Evolutionary conservation across 371 early-diverging fungal species (phyloP).

Genomic region (Capillidium rhysosporum): DNA sequence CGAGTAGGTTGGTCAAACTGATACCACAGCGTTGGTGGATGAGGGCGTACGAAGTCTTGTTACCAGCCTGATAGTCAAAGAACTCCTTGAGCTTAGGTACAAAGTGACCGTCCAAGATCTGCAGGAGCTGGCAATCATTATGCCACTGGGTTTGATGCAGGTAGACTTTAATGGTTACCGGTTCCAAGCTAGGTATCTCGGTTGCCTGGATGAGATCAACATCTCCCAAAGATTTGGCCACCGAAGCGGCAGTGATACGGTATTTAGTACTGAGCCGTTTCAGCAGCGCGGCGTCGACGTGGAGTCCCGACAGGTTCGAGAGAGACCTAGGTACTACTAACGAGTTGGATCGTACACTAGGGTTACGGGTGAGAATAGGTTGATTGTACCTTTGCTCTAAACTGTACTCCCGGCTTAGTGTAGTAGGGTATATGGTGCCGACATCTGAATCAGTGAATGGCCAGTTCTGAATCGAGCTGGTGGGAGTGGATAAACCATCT

Average conservation of each 20-base stretch:
- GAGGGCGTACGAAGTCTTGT: neutral
- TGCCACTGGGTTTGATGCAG: neutral
- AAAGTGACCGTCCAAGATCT: constrained; percentile 5
- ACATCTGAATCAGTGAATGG: neutral
- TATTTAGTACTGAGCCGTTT: neutral
- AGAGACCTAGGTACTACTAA: neutral
- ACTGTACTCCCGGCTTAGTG: neutral
- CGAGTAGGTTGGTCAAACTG: neutral
- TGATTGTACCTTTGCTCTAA: neutral
- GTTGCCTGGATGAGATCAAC: neutral
- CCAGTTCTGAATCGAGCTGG: constrained; percentile 1
- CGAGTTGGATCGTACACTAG: neutral
- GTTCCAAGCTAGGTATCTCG: neutral
- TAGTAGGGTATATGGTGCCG: no score
- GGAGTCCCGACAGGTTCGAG: neutral
- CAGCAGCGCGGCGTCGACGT: neutral
- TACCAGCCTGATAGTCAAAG: neutral
- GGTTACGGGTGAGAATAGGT: neutral
- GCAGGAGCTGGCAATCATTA: constrained; percentile 1
- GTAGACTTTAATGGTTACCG: constrained; percentile 4
- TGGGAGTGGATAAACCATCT: neutral
- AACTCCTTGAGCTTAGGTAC: neutral
- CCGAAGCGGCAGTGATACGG: neutral
- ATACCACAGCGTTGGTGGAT: neutral
- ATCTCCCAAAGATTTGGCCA: neutral